Base-by-base conservation (phyloP, 2,329 filamentous ascomycete genomes). In the Fulvia fulva region DNA sequence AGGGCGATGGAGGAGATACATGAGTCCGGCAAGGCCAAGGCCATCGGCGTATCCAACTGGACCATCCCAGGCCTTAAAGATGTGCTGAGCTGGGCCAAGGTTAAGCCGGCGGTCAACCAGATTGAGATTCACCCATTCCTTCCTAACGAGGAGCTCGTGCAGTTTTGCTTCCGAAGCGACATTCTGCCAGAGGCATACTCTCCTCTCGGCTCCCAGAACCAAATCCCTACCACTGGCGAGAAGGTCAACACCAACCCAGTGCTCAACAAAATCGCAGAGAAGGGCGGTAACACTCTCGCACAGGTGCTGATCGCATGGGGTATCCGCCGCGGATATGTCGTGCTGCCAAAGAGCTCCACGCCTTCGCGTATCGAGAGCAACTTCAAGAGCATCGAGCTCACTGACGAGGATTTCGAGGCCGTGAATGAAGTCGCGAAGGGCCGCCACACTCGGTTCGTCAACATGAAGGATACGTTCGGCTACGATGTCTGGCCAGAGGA, bases 391-490 rank as follows among this genome's bases (percentile, higher is more conserved):
- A 85, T 86, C 28, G 75, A 82, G 68, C 76, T 90, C 58, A 74
- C 66, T 64, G 73, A 78, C 57, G 75, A 75, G 63, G 76, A 87
- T 64, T 81, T 86, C 67, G 76, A 79, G 61, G 84, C 80, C 14
- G 79, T 88, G 55, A 81, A 87, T 74, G 73, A 78, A 61, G 86
- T 90, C 7, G 86, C 87, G 0, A 79, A 83, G 70, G 84, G 84
- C 34, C 80, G 87, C 53, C 84, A 88, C 73, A 83, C 81, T 25
- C 83, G 88, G 37, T 90, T 91, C 68, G 87, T 91, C 59, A 90
- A 91, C 77, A 90, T 90, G 87, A 90, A 89, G 80, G 87, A 89
- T 64, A 89, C 86, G 1, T 90, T 90, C 72, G 88, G 88, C 6
- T 89, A 88, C 71, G 80, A 90, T 66, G 82, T 90, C 51, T 77